These are phyloP conservation scores for Tolypocladium paradoxum DNA, from an alignment of 2,329 filamentous ascomycete species.

Conservation along the genomic window DNA sequence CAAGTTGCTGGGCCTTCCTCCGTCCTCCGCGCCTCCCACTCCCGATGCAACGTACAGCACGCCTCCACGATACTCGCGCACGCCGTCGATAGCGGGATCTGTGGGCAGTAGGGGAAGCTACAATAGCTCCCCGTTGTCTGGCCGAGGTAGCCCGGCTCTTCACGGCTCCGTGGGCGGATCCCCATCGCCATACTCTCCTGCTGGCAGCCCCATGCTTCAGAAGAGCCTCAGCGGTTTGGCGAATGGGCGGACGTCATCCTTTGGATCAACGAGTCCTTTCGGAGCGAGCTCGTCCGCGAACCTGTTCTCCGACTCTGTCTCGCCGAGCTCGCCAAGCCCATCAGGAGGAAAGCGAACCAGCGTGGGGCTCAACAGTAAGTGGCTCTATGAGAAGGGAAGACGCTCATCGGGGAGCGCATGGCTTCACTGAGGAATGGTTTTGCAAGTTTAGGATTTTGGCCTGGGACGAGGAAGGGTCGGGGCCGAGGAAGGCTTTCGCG, in stretches of 20 bases:
- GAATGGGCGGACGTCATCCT: slow-evolving; percentile 47
- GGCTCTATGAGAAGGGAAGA: slow-evolving; percentile 80
- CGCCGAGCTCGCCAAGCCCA: slow-evolving; percentile 59
- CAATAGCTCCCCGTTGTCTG: slow-evolving; percentile 47
- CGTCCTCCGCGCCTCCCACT: slow-evolving; percentile 50
- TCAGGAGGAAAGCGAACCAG: slow-evolving; percentile 55
- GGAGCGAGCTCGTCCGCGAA: slow-evolving; percentile 36
- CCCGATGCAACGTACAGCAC: slow-evolving; percentile 66
- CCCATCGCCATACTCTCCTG: slow-evolving; percentile 35
- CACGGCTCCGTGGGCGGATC: slow-evolving; percentile 20
- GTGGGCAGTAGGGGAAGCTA: slow-evolving; percentile 48
- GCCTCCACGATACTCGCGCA: slow-evolving; percentile 76
- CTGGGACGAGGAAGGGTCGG: neutral
- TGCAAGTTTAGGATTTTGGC: neutral
- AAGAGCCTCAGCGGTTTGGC: slow-evolving; percentile 48
- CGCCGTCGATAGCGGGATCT: slow-evolving; percentile 54
- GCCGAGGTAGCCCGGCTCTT: slow-evolving; percentile 37
- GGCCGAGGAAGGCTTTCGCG: neutral
- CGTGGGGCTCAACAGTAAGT: slow-evolving; percentile 80
- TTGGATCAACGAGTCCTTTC: slow-evolving; percentile 46
- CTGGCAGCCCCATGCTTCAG: slow-evolving; percentile 50
- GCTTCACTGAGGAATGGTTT: slow-evolving; percentile 15
- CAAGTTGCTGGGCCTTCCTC: slow-evolving; percentile 68
- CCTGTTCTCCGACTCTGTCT: slow-evolving; percentile 33
- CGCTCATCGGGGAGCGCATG: slow-evolving; percentile 37